Percentiles rank a stretch among this genome's conserved stretches.
Conservation (phyloP, 116 monocot genomes). For the Iris pallida region DNA sequence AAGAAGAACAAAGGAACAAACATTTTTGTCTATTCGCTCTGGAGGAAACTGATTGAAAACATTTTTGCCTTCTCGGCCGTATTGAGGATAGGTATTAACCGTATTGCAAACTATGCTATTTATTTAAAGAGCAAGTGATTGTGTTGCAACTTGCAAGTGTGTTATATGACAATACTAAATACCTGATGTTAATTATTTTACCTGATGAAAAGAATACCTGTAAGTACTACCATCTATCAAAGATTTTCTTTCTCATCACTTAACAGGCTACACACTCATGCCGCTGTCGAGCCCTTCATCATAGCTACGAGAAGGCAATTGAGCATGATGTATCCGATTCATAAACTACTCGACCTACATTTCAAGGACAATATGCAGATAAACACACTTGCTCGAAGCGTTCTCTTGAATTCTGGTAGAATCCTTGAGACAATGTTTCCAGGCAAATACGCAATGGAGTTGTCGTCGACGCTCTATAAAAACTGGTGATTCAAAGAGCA, state of each 20-base stretch:
- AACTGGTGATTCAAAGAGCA: constrained; percentile 58
- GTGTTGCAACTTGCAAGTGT: too few species aligned
- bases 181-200: too few species aligned
- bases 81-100: too few species aligned
- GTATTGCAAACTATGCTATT: too few species aligned
- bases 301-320: constrained; percentile 65
- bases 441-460: constrained; percentile 47
- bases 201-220: too few species aligned
- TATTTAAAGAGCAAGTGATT: too few species aligned
- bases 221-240: too few species aligned
- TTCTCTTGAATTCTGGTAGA: constrained; percentile 58
- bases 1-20: too few species aligned
- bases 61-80: too few species aligned
- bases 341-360: constrained; percentile 62
- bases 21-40: too few species aligned
- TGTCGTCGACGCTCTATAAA: constrained; percentile 51
- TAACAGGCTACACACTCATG: constrained; percentile 63
- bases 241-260: not conserved
- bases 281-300: constrained; percentile 58
- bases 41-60: too few species aligned
- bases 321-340: constrained; percentile 64
- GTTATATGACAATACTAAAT: too few species aligned
- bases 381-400: constrained; percentile 53
- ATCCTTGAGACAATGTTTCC: constrained; percentile 70
- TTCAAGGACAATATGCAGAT: constrained; percentile 76